phyloP scores from a whole-genome alignment of 768 basidiomycete genomes.

The Termitomyces bulborhizus region DNA sequence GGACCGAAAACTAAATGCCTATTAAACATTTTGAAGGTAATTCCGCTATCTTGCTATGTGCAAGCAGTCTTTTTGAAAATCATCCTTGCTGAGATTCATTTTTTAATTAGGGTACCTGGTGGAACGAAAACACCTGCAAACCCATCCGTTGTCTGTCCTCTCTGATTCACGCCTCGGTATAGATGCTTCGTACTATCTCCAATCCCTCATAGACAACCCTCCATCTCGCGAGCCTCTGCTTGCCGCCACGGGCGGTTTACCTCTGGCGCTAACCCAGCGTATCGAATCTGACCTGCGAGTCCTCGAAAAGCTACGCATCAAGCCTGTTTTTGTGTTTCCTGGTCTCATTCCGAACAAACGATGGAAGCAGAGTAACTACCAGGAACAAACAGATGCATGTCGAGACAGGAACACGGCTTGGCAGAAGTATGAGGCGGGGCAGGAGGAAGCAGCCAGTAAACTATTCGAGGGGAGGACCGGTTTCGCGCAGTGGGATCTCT shows the following conservation, averaged over 20 bases:
- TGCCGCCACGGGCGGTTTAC: constrained; percentile 92
- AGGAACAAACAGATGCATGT: constrained; percentile 61
- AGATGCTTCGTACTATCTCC: constrained; percentile 89
- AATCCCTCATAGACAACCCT: constrained; percentile 67
- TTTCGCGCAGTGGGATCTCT: constrained; percentile 84
- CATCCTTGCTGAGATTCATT: constrained; percentile 9
- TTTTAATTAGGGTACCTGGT: constrained; percentile 61
- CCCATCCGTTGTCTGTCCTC: constrained; percentile 72
- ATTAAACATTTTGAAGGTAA: constrained; percentile 81
- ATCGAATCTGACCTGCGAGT: constrained; percentile 89
- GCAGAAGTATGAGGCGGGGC: constrained; percentile 88
- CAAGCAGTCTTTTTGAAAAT: not conserved
- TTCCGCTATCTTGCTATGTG: constrained; percentile 15
- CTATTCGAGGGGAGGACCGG: constrained; percentile 74
- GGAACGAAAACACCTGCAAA: constrained; percentile 86
- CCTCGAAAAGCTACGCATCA: constrained; percentile 89
- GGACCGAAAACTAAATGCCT: constrained; percentile 45
- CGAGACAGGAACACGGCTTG: constrained; percentile 82
- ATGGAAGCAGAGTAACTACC: constrained; percentile 55
- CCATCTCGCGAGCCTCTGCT: constrained; percentile 85
- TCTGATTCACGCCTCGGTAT: constrained; percentile 94
- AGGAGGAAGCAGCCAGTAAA: constrained; percentile 84
- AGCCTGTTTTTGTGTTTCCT: constrained; percentile 97
- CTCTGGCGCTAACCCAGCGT: constrained; percentile 78
- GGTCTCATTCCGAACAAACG: constrained; percentile 78